phyloP scores from a whole-genome alignment of 805 yeast genomes.

The Yamadazyma scolyti region DNA sequence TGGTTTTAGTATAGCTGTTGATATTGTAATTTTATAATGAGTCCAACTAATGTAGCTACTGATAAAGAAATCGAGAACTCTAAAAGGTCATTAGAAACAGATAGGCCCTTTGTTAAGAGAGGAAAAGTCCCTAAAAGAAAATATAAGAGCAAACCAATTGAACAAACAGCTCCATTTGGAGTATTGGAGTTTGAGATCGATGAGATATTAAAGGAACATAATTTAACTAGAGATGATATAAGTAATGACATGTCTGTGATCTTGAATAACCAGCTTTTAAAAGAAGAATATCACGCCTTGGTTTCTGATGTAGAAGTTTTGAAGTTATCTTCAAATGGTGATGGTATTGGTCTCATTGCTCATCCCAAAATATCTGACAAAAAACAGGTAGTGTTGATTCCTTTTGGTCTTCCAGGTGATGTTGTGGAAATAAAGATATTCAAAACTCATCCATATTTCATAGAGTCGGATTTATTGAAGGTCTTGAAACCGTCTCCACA shows the following conservation, averaged over 20 bases:
- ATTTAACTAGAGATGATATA: constrained; percentile 45
- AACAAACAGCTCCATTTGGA: constrained; percentile 78
- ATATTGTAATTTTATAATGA: background rate
- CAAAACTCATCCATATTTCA: constrained; percentile 72
- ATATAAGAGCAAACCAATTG: constrained; percentile 61
- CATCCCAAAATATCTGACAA: constrained; percentile 47
- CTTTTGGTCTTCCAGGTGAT: constrained; percentile 90
- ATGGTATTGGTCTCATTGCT: constrained; percentile 70
- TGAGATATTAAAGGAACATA: constrained; percentile 44
- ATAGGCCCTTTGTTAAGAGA: constrained; percentile 8
- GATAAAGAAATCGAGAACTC: no score
- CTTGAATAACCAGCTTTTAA: constrained; percentile 54
- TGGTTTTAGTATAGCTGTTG: constrained; percentile 3
- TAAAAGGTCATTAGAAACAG: constrained; percentile 2
- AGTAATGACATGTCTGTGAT: constrained; percentile 63
- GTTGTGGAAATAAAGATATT: constrained; percentile 63
- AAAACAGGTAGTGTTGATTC: constrained; percentile 70
- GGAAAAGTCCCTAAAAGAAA: constrained; percentile 38
- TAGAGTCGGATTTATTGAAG: constrained; percentile 67
- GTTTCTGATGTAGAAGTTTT: constrained; percentile 57
- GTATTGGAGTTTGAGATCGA: constrained; percentile 72
- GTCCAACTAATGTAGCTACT: background rate
- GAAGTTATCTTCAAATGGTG: constrained; percentile 74
- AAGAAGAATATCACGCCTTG: constrained; percentile 51
- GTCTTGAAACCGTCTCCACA: constrained; percentile 33